Conservation (phyloP, 2,329 filamentous ascomycete species). For the Fusarium irregulare region DNA sequence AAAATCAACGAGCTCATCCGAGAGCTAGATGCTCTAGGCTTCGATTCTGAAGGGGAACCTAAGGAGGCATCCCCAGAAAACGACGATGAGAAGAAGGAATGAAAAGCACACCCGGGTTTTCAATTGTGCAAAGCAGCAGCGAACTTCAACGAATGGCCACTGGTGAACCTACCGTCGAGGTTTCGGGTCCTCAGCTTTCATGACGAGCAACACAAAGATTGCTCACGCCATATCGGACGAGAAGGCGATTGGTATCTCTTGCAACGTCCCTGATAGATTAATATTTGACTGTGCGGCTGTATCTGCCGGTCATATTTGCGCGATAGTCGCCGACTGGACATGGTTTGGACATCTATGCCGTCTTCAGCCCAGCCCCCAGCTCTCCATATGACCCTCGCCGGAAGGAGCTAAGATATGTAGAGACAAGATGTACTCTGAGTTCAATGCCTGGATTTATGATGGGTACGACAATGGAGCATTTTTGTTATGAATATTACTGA, state of each 20-base stretch:
- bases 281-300: background rate
- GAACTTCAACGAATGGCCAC: background rate
- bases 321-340: background rate
- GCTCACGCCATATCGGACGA: background rate
- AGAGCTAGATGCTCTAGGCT: conserved; percentile 85
- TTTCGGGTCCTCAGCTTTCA: background rate
- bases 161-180: background rate
- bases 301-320: background rate
- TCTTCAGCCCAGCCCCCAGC: background rate
- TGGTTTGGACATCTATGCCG: background rate
- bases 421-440: background rate
- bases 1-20: conserved; percentile 94
- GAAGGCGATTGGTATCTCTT: background rate
- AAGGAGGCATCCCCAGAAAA: conserved; percentile 45
- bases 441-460: background rate
- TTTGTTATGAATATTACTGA: background rate
- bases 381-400: background rate
- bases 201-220: background rate
- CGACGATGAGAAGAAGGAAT: conserved; percentile 41
- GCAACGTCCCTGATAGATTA: background rate
- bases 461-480: background rate
- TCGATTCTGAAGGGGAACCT: conserved; percentile 80
- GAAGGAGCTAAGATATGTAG: background rate
- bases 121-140: background rate
- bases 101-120: conserved; percentile 12